A percentile compares a stretch with the other conserved stretches of the same genome.
phyloP scores from a whole-genome alignment of 768 basidiomycete species.

The Trametes gibbosa region DNA sequence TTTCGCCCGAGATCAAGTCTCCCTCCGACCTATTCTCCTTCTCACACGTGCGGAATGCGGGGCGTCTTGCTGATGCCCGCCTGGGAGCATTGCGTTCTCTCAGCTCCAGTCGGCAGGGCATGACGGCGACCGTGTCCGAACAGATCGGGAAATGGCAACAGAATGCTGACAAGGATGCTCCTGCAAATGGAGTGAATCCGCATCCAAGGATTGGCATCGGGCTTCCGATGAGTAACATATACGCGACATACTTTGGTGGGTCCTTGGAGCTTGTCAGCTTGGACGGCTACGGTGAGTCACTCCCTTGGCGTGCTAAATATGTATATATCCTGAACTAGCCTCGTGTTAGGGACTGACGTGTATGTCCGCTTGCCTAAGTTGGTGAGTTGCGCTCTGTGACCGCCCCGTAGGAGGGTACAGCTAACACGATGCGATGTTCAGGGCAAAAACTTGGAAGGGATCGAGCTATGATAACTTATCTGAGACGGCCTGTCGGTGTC shows the following conservation, averaged over 20 bases:
- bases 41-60: conserved; percentile 77
- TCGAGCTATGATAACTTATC: conserved; percentile 53
- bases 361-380: conserved; percentile 79
- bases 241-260: conserved; percentile 86
- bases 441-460: conserved; percentile 85
- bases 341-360: conserved; percentile 67
- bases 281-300: conserved; percentile 75
- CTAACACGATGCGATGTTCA: conserved; percentile 24
- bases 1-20: conserved; percentile 48
- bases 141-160: conserved; percentile 57
- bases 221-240: conserved; percentile 87
- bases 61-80: conserved; percentile 63
- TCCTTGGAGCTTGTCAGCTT: conserved; percentile 74
- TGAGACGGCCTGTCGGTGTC: not conserved
- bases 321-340: not conserved
- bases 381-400: conserved; percentile 34
- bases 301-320: not conserved
- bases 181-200: conserved; percentile 44
- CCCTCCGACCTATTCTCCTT: conserved; percentile 87
- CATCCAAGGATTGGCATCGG: conserved; percentile 78
- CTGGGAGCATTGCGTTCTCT: conserved; percentile 66
- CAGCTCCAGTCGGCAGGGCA: conserved; percentile 56
- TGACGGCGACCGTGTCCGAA: conserved; percentile 79
- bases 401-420: not conserved
- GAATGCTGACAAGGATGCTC: conserved; percentile 26